phyloP scores from a whole-genome alignment of 768 basidiomycete species.

The Tylopilus rubrobrunneus region DNA sequence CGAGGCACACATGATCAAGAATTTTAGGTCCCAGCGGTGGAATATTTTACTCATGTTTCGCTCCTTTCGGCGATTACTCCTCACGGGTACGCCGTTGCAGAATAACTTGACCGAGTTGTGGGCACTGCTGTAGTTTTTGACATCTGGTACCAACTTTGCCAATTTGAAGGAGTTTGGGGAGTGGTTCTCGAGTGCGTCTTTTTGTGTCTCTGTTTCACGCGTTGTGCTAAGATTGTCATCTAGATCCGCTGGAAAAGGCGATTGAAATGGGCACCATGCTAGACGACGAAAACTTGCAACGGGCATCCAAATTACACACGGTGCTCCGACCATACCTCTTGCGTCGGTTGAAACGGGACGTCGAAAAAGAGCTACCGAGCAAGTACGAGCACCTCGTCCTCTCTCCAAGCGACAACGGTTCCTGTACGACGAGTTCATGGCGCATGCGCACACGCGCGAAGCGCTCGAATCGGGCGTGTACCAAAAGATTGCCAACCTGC shows the following conservation, averaged over 20 bases:
- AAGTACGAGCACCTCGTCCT: conserved; percentile 90
- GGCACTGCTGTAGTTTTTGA: conserved; percentile 92
- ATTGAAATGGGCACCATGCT: conserved; percentile 76
- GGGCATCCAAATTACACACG: conserved; percentile 83
- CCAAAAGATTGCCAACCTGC: conserved; percentile 86
- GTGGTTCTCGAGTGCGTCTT: conserved; percentile 88
- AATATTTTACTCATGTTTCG: conserved; percentile 86
- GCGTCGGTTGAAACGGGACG: conserved; percentile 95
- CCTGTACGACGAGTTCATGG: conserved; percentile 96
- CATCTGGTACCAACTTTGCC: conserved; percentile 86
- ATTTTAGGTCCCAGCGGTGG: conserved; percentile 93
- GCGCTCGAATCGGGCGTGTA: conserved; percentile 83
- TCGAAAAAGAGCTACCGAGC: conserved; percentile 92
- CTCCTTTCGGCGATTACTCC: conserved; percentile 77
- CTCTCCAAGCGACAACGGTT: conserved; percentile 92
- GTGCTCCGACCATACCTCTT: conserved; percentile 96
- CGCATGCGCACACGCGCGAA: conserved; percentile 75
- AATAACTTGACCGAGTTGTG: conserved; percentile 96
- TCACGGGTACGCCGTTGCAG: conserved; percentile 95
- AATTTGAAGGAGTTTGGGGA: conserved; percentile 91
- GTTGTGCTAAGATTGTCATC: neutral
- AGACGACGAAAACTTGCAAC: conserved; percentile 82
- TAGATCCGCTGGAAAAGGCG: conserved; percentile 91
- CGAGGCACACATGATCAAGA: conserved; percentile 98
- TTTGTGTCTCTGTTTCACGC: neutral